These are phyloP conservation scores for Sicyos edulis DNA, from an alignment of 306 rosid species.

Conservation along the genomic window DNA sequence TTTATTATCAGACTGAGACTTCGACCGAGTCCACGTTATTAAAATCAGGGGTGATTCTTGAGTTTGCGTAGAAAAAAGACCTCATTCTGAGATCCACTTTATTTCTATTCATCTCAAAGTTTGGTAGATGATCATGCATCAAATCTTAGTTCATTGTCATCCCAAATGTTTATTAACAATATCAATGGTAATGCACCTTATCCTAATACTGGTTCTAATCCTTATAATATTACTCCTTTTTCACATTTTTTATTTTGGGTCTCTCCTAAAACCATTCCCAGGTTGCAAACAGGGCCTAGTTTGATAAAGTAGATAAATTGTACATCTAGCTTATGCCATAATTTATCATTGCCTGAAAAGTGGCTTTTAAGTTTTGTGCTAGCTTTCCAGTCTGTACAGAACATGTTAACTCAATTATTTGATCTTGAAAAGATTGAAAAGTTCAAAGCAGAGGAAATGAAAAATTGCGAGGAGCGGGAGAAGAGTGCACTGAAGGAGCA, in stretches of 20 bases:
- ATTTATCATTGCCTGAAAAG: background rate
- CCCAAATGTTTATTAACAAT: no score
- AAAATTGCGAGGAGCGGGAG: conserved; percentile 71
- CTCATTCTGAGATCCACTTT: background rate
- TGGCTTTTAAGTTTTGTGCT: background rate
- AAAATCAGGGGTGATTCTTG: conserved; percentile 2
- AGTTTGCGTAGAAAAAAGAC: background rate
- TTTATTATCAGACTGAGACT: background rate
- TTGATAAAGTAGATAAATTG: background rate
- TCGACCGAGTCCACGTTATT: background rate
- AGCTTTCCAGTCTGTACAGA: background rate
- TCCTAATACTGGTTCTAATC: no score
- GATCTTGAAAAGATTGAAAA: conserved; percentile 57
- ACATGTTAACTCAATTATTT: conserved; percentile 18
- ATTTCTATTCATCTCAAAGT: conserved; percentile 1
- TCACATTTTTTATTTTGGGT: conserved; percentile 1
- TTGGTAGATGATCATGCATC: background rate
- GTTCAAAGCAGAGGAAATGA: conserved; percentile 60
- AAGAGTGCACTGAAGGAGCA: conserved; percentile 55
- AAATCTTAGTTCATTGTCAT: no score
- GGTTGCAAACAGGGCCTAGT: background rate
- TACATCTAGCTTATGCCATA: background rate
- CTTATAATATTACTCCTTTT: background rate
- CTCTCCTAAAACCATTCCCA: background rate
- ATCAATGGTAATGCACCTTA: background rate